phyloP scores from a whole-genome alignment of 2,329 filamentous ascomycete genomes.

The Xylaria sp. region DNA sequence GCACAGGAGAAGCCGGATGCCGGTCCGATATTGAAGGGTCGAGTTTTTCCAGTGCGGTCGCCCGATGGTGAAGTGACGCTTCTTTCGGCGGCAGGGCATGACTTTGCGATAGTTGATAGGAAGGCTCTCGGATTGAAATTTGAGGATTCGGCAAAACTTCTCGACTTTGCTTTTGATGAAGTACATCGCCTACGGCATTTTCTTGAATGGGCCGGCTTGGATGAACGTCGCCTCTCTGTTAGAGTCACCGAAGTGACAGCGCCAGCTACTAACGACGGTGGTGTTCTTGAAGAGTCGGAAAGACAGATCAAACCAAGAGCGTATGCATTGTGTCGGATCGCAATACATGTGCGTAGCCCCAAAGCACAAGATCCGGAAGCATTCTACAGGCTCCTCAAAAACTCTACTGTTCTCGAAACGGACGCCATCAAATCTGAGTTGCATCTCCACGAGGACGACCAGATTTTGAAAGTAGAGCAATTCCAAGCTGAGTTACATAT shows the following conservation, averaged over 20 bases:
- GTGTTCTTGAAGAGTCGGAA: conserved; percentile 23
- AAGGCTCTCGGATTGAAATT: conserved; percentile 39
- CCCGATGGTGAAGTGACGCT: conserved; percentile 25
- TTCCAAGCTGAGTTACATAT: conserved; percentile 6
- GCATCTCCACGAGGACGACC: conserved; percentile 2
- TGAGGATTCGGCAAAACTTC: conserved; percentile 34
- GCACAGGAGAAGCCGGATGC: not conserved
- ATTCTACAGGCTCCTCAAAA: conserved; percentile 1
- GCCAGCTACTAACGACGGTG: conserved; percentile 29
- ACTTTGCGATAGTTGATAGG: conserved; percentile 46
- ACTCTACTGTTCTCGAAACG: conserved; percentile 1
- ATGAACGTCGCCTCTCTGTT: conserved; percentile 41
- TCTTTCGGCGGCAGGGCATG: not conserved
- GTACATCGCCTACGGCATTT: conserved; percentile 40
- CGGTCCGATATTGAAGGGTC: not conserved
- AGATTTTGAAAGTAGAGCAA: not conserved
- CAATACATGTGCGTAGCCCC: not conserved
- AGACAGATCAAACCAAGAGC: not conserved
- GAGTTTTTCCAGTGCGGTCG: conserved; percentile 37
- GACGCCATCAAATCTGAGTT: conserved; percentile 6
- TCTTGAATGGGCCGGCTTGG: conserved; percentile 43
- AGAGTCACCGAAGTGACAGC: conserved; percentile 43
- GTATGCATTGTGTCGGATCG: conserved; percentile 8
- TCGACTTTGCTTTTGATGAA: conserved; percentile 46
- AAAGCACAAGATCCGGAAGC: conserved; percentile 1